Conservation (phyloP, 495 filamentous ascomycete species). For the Copromyces sp. region DNA sequence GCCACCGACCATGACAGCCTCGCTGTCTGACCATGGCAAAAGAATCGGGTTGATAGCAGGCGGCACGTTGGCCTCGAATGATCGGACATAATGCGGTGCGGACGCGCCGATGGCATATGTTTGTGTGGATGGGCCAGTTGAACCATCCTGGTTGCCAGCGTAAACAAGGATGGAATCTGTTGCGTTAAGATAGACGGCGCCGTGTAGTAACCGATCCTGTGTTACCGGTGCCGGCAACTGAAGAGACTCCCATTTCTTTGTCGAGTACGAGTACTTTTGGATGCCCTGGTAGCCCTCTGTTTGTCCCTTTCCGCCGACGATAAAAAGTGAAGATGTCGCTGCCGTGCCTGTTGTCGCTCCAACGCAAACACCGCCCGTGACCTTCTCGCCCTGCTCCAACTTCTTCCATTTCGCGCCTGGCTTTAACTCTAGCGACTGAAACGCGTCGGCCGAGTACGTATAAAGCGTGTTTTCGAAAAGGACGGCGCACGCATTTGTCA, state of each 20-base stretch:
- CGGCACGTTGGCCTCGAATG: conserved; percentile 46
- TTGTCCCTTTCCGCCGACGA: conserved; percentile 65
- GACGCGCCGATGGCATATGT: conserved; percentile 64
- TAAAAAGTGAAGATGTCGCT: conserved; percentile 54
- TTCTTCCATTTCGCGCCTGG: conserved; percentile 61
- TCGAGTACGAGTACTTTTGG: conserved; percentile 72
- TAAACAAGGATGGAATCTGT: conserved; percentile 71
- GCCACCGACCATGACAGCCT: conserved; percentile 72
- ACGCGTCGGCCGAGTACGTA: conserved; percentile 63
- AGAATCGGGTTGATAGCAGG: conserved; percentile 60
- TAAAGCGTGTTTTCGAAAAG: conserved; percentile 80
- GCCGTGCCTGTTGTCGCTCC: conserved; percentile 48
- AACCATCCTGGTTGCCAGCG: conserved; percentile 57
- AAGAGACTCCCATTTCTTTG: conserved; percentile 65
- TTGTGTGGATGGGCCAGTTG: conserved; percentile 47
- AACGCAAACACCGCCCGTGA: conserved; percentile 70
- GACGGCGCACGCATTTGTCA: conserved; percentile 72
- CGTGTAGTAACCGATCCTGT: conserved; percentile 61
- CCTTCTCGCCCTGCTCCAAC: conserved; percentile 52
- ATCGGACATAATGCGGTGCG: conserved; percentile 46
- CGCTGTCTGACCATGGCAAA: conserved; percentile 60
- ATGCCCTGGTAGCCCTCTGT: conserved; percentile 59
- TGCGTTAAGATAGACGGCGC: conserved; percentile 61
- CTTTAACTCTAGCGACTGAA: conserved; percentile 61
- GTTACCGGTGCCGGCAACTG: conserved; percentile 42